These are phyloP conservation scores for Coniella lustricola DNA, from an alignment of 2,329 filamentous ascomycete genomes.

Conservation along the genomic window DNA sequence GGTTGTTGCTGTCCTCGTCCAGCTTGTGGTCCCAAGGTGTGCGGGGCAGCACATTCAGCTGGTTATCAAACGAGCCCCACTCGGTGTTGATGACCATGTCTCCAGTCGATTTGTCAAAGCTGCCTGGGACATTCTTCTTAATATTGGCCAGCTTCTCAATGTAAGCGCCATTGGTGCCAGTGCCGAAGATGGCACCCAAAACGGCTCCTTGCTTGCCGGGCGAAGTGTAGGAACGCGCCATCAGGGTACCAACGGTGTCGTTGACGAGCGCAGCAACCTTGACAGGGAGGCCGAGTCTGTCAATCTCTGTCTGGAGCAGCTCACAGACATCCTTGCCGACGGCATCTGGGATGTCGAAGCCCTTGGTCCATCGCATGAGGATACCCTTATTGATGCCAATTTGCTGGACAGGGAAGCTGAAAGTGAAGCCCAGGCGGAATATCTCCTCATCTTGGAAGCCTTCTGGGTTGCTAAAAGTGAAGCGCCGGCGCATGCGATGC, in stretches of 20 bases:
- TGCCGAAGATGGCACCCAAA: constrained; percentile 95
- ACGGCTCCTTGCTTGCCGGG: constrained; percentile 80
- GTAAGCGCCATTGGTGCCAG: constrained; percentile 94
- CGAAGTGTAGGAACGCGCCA: constrained; percentile 94
- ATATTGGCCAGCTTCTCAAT: constrained; percentile 85
- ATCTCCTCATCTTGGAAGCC: constrained; percentile 65
- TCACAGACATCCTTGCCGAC: constrained; percentile 92
- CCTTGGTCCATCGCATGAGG: constrained; percentile 96
- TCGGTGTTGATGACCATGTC: constrained; percentile 98
- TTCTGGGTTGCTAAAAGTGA: constrained; percentile 50
- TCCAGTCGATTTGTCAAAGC: constrained; percentile 73
- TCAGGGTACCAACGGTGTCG: constrained; percentile 93
- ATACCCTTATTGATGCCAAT: constrained; percentile 91
- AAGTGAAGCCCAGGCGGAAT: constrained; percentile 96
- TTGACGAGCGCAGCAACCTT: constrained; percentile 95
- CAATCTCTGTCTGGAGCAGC: constrained; percentile 82
- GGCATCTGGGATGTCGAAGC: constrained; percentile 93
- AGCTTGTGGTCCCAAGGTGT: constrained; percentile 76
- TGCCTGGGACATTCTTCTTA: constrained; percentile 64
- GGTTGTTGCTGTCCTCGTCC: constrained; percentile 77
- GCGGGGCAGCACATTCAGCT: constrained; percentile 77
- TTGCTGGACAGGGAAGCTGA: constrained; percentile 94
- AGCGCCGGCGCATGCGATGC: constrained; percentile 57
- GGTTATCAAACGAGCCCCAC: constrained; percentile 98
- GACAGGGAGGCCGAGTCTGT: constrained; percentile 78